These are phyloP conservation scores for Neurospora sp. DNA, from an alignment of 495 filamentous ascomycete genomes.

Conservation along the genomic window DNA sequence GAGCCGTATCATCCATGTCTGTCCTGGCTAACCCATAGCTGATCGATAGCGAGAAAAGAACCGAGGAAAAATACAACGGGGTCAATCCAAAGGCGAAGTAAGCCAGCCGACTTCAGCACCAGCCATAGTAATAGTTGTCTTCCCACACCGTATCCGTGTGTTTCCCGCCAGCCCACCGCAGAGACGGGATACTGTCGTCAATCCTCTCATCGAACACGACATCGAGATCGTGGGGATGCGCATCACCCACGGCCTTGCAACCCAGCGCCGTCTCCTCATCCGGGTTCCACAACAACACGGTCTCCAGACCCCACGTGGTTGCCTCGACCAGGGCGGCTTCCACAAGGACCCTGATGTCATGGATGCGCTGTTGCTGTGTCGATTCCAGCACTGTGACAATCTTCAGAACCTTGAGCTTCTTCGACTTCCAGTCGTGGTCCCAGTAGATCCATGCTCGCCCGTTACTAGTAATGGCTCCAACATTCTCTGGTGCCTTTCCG, in stretches of 20 bases:
- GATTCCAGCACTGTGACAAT: conserved; percentile 46
- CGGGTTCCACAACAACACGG: conserved; percentile 40
- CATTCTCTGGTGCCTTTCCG: conserved; percentile 40
- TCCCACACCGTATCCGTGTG: conserved; percentile 59
- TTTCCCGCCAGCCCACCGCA: conserved; percentile 36
- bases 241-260: conserved; percentile 28
- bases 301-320: conserved; percentile 24
- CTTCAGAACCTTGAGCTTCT: conserved; percentile 66
- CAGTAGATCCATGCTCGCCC: conserved; percentile 61
- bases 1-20: not conserved
- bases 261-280: conserved; percentile 14
- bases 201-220: conserved; percentile 32
- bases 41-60: not conserved
- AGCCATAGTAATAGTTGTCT: conserved; percentile 78
- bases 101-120: conserved; percentile 47
- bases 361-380: conserved; percentile 30
- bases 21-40: not conserved
- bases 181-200: conserved; percentile 31
- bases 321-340: conserved; percentile 31
- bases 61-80: not conserved
- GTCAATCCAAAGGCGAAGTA: not conserved
- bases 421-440: conserved; percentile 34
- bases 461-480: conserved; percentile 46
- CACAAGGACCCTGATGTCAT: conserved; percentile 45
- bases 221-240: conserved; percentile 24